phyloP scores from a whole-genome alignment of 106 monocot genomes.

The Ottelia alismoides region DNA sequence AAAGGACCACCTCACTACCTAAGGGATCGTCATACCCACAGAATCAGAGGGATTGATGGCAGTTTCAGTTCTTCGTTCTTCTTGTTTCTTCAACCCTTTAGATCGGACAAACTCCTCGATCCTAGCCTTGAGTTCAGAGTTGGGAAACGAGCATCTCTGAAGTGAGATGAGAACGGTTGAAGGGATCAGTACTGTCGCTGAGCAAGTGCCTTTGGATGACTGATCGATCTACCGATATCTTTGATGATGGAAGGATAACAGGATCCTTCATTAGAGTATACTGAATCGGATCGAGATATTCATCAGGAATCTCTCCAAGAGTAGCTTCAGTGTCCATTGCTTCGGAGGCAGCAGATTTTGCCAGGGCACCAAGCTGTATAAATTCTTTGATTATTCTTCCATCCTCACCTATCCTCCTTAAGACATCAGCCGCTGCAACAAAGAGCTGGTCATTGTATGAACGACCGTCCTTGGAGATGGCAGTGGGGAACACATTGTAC shows the following conservation, averaged over 20 bases:
- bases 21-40: too few species aligned
- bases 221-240: constrained; percentile 57
- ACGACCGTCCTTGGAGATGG: constrained; percentile 86
- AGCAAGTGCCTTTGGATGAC: constrained; percentile 95
- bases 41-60: too few species aligned
- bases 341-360: constrained; percentile 76
- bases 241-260: constrained; percentile 87
- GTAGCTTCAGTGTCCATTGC: constrained; percentile 83
- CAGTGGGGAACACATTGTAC: constrained; percentile 58
- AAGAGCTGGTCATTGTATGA: constrained; percentile 96
- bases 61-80: too few species aligned
- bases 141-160: constrained; percentile 91
- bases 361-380: constrained; percentile 60
- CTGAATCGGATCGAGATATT: constrained; percentile 97
- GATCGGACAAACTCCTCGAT: constrained; percentile 68
- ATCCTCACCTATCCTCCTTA: constrained; percentile 86
- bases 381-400: constrained; percentile 59
- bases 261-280: constrained; percentile 97
- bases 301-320: constrained; percentile 95
- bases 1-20: too few species aligned
- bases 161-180: constrained; percentile 91
- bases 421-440: constrained; percentile 58
- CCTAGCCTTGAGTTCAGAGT: constrained; percentile 65
- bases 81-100: constrained; percentile 24
- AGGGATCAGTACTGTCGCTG: constrained; percentile 89